Evolutionary conservation across 1,284 basidiomycete species (phyloP).

Genomic region (Trichosporon inkin): DNA sequence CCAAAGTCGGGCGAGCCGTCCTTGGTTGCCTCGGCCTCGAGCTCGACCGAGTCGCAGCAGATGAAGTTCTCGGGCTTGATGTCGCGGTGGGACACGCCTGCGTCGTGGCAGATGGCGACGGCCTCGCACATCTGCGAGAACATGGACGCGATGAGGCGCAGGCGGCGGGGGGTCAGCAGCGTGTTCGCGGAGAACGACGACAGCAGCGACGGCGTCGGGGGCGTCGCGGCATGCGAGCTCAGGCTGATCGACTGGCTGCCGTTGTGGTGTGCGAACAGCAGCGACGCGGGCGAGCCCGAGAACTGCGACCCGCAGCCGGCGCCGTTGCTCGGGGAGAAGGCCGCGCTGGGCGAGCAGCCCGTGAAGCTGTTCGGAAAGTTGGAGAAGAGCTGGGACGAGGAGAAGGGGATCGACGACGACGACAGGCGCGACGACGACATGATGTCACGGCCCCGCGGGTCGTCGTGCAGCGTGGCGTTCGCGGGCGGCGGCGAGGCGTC

Average conservation of each 20-base stretch:
- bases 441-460: conserved; percentile 25
- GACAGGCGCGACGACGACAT: conserved; percentile 49
- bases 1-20: conserved; percentile 38
- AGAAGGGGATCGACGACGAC: conserved; percentile 49
- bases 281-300: conserved; percentile 39
- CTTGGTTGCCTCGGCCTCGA: conserved; percentile 55
- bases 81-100: conserved; percentile 89
- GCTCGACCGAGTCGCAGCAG: conserved; percentile 69
- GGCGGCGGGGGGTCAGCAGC: conserved; percentile 76
- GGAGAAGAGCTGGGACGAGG: conserved; percentile 43
- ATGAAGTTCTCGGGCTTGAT: conserved; percentile 98
- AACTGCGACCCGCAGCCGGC: conserved; percentile 10
- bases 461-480: conserved; percentile 52
- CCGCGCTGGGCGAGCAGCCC: conserved; percentile 34
- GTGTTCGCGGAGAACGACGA: conserved; percentile 78
- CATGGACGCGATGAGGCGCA: conserved; percentile 92
- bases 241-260: conserved; percentile 20
- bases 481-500: conserved; percentile 66
- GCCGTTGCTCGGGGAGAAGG: conserved; percentile 28
- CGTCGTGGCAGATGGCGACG: conserved; percentile 90
- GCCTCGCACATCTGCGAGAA: conserved; percentile 98
- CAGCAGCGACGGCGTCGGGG: conserved; percentile 88
- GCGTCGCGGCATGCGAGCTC: conserved; percentile 58
- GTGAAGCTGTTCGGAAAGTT: conserved; percentile 36
- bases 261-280: conserved; percentile 46